A percentile compares a stretch with the other conserved stretches of the same genome.
phyloP scores from a whole-genome alignment of 23 red algal genomes.

The Gracilaria domingensis region DNA sequence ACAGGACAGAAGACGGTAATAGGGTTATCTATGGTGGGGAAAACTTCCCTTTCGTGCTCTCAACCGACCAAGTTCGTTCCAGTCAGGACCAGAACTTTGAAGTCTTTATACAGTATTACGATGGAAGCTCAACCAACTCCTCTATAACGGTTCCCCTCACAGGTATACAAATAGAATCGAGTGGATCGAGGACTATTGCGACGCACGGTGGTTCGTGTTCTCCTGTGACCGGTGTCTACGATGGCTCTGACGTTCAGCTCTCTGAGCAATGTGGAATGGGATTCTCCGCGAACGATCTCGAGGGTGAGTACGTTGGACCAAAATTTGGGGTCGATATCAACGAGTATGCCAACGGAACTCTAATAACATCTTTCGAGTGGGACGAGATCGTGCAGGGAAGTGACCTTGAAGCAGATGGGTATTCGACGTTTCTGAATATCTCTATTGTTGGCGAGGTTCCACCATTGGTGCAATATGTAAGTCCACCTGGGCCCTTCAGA shows the following conservation, averaged over 20 bases:
- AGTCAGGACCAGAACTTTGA: conserved; percentile 21
- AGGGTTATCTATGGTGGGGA: conserved; percentile 22
- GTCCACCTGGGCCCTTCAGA: conserved; percentile 40
- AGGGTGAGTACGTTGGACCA: conserved; percentile 40
- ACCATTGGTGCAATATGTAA: conserved; percentile 38
- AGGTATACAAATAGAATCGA: conserved; percentile 1
- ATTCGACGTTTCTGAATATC: conserved; percentile 57
- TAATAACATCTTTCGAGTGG: conserved; percentile 43
- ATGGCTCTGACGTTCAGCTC: conserved; percentile 42
- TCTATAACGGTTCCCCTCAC: conserved; percentile 32
- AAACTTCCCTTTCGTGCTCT: conserved; percentile 6
- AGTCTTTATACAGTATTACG: conserved; percentile 69
- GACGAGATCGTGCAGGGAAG: conserved; percentile 52
- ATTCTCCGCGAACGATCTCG: conserved; percentile 40
- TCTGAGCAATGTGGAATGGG: conserved; percentile 45
- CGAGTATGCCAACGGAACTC: conserved; percentile 19
- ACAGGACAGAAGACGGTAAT: conserved; percentile 22
- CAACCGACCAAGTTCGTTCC: not conserved
- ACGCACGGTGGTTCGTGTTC: conserved; percentile 10
- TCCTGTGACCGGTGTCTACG: conserved; percentile 49
- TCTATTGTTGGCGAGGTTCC: conserved; percentile 25
- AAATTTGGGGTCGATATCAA: conserved; percentile 60
- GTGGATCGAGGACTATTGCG: not conserved
- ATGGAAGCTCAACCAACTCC: conserved; percentile 59
- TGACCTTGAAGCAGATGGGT: conserved; percentile 66